Percentiles rank a stretch among this genome's conserved stretches.
phyloP scores from a whole-genome alignment of 225 moss, liverwort and hornwort genomes.

The Rhytidiadelphus loreus region DNA sequence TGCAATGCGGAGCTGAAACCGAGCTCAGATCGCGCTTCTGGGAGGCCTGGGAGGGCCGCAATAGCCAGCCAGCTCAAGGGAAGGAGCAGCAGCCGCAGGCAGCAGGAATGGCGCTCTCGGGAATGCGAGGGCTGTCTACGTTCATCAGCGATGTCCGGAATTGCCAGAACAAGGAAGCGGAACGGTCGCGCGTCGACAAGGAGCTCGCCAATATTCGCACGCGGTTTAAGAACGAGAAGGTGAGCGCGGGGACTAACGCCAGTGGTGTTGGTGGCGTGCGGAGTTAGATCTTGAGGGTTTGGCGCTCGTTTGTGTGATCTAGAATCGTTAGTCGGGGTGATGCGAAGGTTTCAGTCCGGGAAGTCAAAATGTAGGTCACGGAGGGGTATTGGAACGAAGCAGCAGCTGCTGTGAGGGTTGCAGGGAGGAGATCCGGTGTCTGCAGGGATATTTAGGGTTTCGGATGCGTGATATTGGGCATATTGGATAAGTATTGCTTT shows the following conservation, averaged over 20 bases:
- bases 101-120: slow-evolving; percentile 81
- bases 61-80: neutral
- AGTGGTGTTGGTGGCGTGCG: neutral
- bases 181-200: slow-evolving; percentile 93
- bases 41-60: slow-evolving; percentile 28
- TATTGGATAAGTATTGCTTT: neutral
- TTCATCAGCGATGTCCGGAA: slow-evolving; percentile 99
- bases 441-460: slow-evolving; percentile 4
- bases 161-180: slow-evolving; percentile 99
- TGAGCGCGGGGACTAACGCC: neutral
- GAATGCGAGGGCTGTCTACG: slow-evolving; percentile 97
- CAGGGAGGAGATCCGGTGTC: neutral
- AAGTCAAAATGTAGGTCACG: neutral
- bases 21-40: slow-evolving; percentile 13
- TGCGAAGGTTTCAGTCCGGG: neutral
- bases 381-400: neutral
- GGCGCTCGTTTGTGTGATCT: neutral
- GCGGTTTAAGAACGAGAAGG: slow-evolving; percentile 82
- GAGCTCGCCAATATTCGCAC: slow-evolving; percentile 99
- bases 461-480: neutral
- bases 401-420: neutral
- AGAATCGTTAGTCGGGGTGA: neutral
- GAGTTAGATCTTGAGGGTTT: slow-evolving; percentile 1
- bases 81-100: neutral
- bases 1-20: slow-evolving; percentile 9